phyloP scores from a whole-genome alignment of 306 rosid genomes.

The Astragalus membranaceus region DNA sequence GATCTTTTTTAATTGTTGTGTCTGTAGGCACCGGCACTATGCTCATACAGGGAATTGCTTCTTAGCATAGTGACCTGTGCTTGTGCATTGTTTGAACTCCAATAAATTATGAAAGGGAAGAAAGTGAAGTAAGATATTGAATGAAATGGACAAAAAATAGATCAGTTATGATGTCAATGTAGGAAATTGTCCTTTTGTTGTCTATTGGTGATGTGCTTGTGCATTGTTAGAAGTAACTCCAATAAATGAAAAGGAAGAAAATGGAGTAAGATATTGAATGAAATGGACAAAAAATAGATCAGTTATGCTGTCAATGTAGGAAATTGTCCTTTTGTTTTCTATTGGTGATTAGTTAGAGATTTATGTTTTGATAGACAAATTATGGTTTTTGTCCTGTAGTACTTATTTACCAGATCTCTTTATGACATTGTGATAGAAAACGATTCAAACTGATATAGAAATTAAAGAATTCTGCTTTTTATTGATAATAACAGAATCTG shows the following conservation, averaged over 20 bases:
- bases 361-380: background rate
- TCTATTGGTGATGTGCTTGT: background rate
- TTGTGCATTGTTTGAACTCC: background rate
- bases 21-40: background rate
- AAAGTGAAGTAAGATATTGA: constrained; percentile 2
- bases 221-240: background rate
- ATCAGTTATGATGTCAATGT: background rate
- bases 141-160: background rate
- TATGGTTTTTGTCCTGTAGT: constrained; percentile 9
- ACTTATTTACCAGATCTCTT: background rate
- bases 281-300: background rate
- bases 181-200: background rate
- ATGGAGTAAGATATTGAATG: background rate
- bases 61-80: background rate
- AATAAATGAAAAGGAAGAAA: background rate
- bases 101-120: background rate
- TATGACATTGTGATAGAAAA: too few relatives aligned
- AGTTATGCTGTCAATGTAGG: background rate
- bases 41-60: background rate
- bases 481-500: too few relatives aligned
- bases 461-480: too few relatives aligned
- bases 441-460: too few relatives aligned
- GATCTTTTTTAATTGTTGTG: background rate
- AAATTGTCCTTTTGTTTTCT: constrained; percentile 3
- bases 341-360: constrained; percentile 6